phyloP scores from a whole-genome alignment of 306 rosid species.

The Vigna angularis region DNA sequence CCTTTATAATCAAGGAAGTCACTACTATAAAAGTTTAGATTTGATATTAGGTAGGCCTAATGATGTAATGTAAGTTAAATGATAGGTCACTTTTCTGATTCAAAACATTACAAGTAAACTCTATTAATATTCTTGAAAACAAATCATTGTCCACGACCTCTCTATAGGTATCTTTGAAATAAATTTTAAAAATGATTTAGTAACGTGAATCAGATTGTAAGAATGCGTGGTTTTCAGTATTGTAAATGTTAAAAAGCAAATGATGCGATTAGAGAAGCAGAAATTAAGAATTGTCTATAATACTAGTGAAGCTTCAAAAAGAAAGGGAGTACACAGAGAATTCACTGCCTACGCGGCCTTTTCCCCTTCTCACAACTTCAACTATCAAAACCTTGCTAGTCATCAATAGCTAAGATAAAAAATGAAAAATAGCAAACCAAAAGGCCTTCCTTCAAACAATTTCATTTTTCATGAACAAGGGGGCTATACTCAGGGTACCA shows the following conservation, averaged over 20 bases:
- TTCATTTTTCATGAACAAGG: conserved; percentile 80
- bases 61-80: no score
- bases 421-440: conserved; percentile 22
- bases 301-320: background rate
- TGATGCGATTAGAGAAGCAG: background rate
- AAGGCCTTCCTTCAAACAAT: conserved; percentile 40
- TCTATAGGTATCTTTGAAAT: no score
- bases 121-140: no score
- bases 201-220: no score
- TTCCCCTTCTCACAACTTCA: conserved; percentile 29
- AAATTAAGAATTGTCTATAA: background rate
- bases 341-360: background rate
- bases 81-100: no score
- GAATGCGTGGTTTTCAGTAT: no score
- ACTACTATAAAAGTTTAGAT: no score
- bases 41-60: no score
- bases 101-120: no score
- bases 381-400: conserved; percentile 31
- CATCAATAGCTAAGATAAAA: conserved; percentile 33
- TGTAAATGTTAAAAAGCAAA: conserved; percentile 12
- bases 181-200: no score
- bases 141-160: no score
- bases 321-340: background rate
- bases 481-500: conserved; percentile 91
- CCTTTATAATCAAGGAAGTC: no score